These are phyloP conservation scores for Mucor mucedo DNA, from an alignment of 371 early-diverging fungal species.

Conservation along the genomic window DNA sequence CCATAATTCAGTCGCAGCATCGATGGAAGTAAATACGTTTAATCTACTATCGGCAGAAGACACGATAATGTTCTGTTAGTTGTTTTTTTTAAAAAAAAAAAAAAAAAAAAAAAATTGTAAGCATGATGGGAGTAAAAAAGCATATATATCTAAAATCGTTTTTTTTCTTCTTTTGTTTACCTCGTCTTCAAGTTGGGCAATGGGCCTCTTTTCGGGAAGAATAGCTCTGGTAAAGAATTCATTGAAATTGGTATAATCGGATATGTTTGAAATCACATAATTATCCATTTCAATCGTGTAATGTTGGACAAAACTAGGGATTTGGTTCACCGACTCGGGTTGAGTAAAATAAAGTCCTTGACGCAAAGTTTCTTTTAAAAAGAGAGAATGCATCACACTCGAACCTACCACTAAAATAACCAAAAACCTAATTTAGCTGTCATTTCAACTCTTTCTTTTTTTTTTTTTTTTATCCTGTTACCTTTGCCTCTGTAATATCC, in stretches of 20 bases:
- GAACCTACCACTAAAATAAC: conserved; percentile 42
- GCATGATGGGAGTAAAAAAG: too few relatives aligned
- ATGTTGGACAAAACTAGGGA: conserved; percentile 66
- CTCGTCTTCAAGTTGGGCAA: conserved; percentile 52
- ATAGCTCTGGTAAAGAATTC: conserved; percentile 80
- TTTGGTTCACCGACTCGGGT: conserved; percentile 65
- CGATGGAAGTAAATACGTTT: conserved; percentile 60
- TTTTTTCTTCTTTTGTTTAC: conserved; percentile 28
- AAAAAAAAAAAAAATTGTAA: neutral
- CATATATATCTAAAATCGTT: too few relatives aligned
- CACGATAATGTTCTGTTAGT: conserved; percentile 35
- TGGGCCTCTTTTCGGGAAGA: conserved; percentile 60
- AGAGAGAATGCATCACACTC: conserved; percentile 53
- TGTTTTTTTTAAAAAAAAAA: neutral
- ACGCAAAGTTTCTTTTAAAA: conserved; percentile 55
- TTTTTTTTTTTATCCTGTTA: conserved; percentile 15
- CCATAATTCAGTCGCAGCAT: conserved; percentile 63
- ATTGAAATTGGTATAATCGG: conserved; percentile 67
- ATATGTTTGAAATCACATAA: conserved; percentile 47
- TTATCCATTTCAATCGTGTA: conserved; percentile 58
- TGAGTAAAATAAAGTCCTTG: conserved; percentile 73
- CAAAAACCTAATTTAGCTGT: neutral
- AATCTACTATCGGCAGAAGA: conserved; percentile 76
- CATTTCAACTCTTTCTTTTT: neutral
- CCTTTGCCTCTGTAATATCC: conserved; percentile 45